Evolutionary conservation across 2,329 filamentous ascomycete genomes (phyloP).

Genomic region (Xylariaceae sp.): DNA sequence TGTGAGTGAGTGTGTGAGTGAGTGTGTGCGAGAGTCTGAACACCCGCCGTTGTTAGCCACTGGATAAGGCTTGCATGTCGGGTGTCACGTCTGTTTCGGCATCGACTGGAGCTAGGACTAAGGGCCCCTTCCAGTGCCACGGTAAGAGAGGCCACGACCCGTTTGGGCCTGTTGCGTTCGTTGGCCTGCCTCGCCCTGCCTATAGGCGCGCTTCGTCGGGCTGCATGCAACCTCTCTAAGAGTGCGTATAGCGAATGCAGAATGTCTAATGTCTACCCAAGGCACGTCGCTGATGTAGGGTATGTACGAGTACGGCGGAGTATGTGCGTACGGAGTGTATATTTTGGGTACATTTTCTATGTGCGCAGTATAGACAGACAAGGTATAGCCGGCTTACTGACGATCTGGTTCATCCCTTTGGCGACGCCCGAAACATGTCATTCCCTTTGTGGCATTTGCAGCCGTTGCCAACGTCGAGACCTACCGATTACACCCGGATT

Average conservation of each 20-base stretch:
- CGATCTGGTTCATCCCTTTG: constrained; percentile 3
- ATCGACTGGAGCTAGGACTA: constrained; percentile 10
- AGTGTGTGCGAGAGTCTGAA: neutral
- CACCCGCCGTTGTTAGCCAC: constrained; percentile 13
- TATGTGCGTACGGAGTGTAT: neutral
- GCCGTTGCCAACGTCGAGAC: constrained; percentile 11
- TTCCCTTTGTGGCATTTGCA: constrained; percentile 13
- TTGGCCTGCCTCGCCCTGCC: neutral
- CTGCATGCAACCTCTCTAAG: constrained; percentile 11
- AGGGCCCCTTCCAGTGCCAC: constrained; percentile 8
- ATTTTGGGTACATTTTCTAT: neutral
- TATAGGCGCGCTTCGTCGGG: constrained; percentile 9
- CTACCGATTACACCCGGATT: constrained; percentile 6
- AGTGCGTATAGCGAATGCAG: neutral
- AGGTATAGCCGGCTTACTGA: constrained; percentile 2
- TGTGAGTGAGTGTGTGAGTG: neutral
- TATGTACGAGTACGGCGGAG: neutral
- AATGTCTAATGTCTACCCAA: too few species aligned
- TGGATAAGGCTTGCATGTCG: constrained; percentile 15
- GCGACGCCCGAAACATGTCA: constrained; percentile 17
- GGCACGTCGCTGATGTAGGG: neutral
- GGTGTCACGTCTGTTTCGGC: constrained; percentile 7
- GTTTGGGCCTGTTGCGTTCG: neutral
- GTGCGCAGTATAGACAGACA: neutral
- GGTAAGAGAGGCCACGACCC: neutral